phyloP scores from a whole-genome alignment of 345 rosid species.

The Stellera chamaejasme region DNA sequence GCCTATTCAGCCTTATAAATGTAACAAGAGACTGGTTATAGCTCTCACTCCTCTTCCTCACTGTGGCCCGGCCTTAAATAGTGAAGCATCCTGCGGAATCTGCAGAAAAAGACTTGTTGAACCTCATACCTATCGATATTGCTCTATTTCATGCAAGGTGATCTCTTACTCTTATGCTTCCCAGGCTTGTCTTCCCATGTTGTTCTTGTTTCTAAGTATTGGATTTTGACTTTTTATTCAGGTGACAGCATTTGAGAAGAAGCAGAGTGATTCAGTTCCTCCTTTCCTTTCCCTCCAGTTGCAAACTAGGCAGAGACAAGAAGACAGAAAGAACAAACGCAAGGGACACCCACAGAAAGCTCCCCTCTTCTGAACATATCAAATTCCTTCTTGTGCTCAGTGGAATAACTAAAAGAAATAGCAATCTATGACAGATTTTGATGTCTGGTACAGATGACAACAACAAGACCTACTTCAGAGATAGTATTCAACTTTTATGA shows the following conservation, averaged over 20 bases:
- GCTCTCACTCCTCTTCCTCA: constrained; percentile 40
- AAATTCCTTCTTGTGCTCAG: no score
- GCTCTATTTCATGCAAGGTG: constrained; percentile 45
- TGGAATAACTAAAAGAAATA: no score
- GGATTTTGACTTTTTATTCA: not conserved
- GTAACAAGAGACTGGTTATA: constrained; percentile 33
- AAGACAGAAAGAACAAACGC: constrained; percentile 12
- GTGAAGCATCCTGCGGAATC: constrained; percentile 16
- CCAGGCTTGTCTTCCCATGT: not conserved
- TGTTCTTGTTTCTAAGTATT: not conserved
- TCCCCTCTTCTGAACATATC: constrained; percentile 9
- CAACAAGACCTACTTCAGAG: no score
- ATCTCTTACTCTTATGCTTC: not conserved
- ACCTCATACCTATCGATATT: constrained; percentile 22
- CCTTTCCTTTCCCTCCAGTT: constrained; percentile 3
- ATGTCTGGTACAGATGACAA: no score
- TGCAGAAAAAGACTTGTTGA: constrained; percentile 29
- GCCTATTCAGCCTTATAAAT: constrained; percentile 30
- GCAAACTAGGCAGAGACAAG: not conserved
- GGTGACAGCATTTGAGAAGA: constrained; percentile 13
- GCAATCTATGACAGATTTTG: no score
- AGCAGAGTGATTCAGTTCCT: not conserved
- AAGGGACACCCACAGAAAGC: constrained; percentile 15
- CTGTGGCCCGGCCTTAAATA: constrained; percentile 13
- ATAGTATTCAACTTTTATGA: no score